These are phyloP conservation scores for Phytophthora meadii DNA, from an alignment of 352 stramenopile genomes.

Conservation along the genomic window DNA sequence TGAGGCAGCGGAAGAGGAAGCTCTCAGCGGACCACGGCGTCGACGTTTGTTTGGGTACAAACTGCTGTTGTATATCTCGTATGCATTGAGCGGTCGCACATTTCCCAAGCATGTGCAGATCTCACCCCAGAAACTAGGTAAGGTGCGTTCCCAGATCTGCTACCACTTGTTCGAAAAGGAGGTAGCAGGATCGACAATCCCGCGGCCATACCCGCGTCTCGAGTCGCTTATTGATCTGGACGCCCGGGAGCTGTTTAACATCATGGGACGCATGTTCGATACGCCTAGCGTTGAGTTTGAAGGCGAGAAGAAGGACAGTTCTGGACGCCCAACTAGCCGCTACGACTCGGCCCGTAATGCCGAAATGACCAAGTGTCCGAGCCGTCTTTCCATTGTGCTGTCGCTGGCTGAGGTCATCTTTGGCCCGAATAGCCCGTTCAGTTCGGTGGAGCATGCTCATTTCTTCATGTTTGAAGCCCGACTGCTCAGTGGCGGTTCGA, in stretches of 20 bases:
- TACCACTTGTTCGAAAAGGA: slow-evolving; percentile 87
- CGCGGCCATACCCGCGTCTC: slow-evolving; percentile 80
- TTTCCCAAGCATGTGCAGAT: slow-evolving; percentile 90
- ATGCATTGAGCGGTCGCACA: slow-evolving; percentile 87
- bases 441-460: slow-evolving; percentile 83
- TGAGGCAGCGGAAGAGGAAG: slow-evolving; percentile 49
- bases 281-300: slow-evolving; percentile 87
- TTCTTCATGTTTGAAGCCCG: slow-evolving; percentile 92
- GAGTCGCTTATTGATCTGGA: slow-evolving; percentile 81
- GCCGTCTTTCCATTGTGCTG: slow-evolving; percentile 84
- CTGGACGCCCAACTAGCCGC: slow-evolving; percentile 61
- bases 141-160: slow-evolving; percentile 82
- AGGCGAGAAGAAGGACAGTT: slow-evolving; percentile 78
- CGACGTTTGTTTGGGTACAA: slow-evolving; percentile 87
- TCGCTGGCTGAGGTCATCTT: slow-evolving; percentile 87
- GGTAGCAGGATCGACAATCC: slow-evolving; percentile 37
- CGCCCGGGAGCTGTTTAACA: slow-evolving; percentile 82
- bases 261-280: slow-evolving; percentile 83
- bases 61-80: slow-evolving; percentile 91
- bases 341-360: slow-evolving; percentile 83
- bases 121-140: slow-evolving; percentile 66
- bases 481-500: slow-evolving; percentile 83
- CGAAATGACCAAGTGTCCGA: slow-evolving; percentile 78
- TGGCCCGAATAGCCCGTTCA: slow-evolving; percentile 66
- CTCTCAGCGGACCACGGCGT: slow-evolving; percentile 60